Evolutionary conservation across 2,329 filamentous ascomycete species (phyloP).

Genomic region (Aspergillus sp.): DNA sequence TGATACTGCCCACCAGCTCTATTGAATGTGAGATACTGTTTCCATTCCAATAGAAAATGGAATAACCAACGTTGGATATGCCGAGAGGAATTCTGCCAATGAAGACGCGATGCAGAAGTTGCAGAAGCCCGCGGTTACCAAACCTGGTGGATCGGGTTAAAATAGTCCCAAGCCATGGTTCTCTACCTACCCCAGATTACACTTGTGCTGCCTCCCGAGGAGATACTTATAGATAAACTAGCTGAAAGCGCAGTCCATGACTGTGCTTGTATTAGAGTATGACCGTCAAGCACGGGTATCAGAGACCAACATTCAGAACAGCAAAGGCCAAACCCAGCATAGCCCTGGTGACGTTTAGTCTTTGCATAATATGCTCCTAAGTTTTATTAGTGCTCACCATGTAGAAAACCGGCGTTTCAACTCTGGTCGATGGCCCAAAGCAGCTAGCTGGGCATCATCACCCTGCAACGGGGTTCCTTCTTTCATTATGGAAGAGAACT

Average conservation of each 20-base stretch:
- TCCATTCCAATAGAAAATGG: background rate
- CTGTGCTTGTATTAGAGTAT: slow-evolving; percentile 14
- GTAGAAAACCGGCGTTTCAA: slow-evolving; percentile 59
- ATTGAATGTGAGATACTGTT: slow-evolving; percentile 13
- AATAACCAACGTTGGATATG: slow-evolving; percentile 52
- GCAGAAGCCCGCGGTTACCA: slow-evolving; percentile 64
- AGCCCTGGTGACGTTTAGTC: slow-evolving; percentile 33
- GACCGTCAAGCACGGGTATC: background rate
- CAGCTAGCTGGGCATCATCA: slow-evolving; percentile 53
- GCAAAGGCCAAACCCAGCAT: slow-evolving; percentile 66
- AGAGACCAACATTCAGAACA: slow-evolving; percentile 53
- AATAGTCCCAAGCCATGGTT: background rate
- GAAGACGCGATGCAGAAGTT: slow-evolving; percentile 69
- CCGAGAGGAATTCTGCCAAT: slow-evolving; percentile 69
- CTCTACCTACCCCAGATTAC: slow-evolving; percentile 67
- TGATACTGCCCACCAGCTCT: slow-evolving; percentile 65
- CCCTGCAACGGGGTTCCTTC: slow-evolving; percentile 15
- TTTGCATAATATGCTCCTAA: background rate
- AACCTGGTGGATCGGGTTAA: slow-evolving; percentile 25
- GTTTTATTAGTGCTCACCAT: slow-evolving; percentile 32
- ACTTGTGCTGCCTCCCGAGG: slow-evolving; percentile 68
- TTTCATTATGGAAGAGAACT: too few relatives aligned
- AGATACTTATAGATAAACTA: slow-evolving; percentile 61
- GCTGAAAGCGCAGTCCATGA: slow-evolving; percentile 63
- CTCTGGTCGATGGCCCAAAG: slow-evolving; percentile 59